Percentiles rank a stretch among this genome's conserved stretches.
Evolutionary conservation across 2,329 filamentous ascomycete genomes (phyloP).

Genomic region (Fusarium verrucosum): DNA sequence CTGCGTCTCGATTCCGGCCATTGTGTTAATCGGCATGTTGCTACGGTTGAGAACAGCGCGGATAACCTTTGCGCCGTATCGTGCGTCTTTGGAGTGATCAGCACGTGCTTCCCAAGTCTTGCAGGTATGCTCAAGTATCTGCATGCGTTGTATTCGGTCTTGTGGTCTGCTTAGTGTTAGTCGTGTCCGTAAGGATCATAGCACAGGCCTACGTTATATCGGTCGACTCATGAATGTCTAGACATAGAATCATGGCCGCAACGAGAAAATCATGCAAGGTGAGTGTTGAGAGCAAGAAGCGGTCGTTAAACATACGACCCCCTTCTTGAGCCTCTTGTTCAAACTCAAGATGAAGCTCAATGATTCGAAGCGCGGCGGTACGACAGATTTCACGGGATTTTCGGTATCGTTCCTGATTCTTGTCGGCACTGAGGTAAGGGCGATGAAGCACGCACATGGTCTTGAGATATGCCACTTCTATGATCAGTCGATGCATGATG

Average conservation of each 20-base stretch:
- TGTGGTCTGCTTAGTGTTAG: conserved; percentile 35
- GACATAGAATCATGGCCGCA: conserved; percentile 67
- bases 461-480: conserved; percentile 60
- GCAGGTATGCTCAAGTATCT: conserved; percentile 53
- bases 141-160: conserved; percentile 49
- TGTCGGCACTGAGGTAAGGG: conserved; percentile 55
- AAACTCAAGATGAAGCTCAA: conserved; percentile 59
- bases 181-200: not conserved
- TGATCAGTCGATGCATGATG: conserved; percentile 59
- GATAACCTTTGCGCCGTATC: conserved; percentile 55
- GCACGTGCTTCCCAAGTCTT: conserved; percentile 55
- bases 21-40: conserved; percentile 29
- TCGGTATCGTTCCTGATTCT: conserved; percentile 51
- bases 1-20: conserved; percentile 5
- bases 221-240: conserved; percentile 57
- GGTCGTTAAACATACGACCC: conserved; percentile 61
- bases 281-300: conserved; percentile 63
- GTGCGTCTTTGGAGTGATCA: conserved; percentile 53
- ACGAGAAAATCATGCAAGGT: conserved; percentile 67
- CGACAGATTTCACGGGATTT: conserved; percentile 55
- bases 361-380: conserved; percentile 55
- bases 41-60: conserved; percentile 54
- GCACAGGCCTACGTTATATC: conserved; percentile 47
- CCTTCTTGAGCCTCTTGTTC: conserved; percentile 57
- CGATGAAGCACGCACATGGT: conserved; percentile 61